Evolutionary conservation across 192 early-diverging fungal genomes (phyloP), one percentile per base, ranked within the genome.

Genomic region (Kappamyces sp.): DNA sequence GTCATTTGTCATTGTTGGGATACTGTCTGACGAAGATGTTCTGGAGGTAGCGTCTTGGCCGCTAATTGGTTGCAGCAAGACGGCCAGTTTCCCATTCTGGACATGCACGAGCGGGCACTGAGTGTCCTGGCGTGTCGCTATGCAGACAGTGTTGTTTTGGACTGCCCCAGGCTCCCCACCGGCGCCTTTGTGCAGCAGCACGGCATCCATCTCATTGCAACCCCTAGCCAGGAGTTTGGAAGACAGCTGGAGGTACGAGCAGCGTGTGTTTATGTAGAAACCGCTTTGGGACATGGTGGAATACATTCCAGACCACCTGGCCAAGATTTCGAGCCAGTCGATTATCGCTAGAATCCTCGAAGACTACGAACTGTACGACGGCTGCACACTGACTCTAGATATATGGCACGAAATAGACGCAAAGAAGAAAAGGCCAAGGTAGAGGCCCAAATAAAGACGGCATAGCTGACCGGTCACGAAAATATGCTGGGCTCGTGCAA

Each of bases 131-230:
- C 88, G 57, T 97, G 94, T 64, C 74, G 88, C 75, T 93, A 91
- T 57, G 91, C 92, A 4, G 91, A 97, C 67, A 92, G 94, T 61
- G 91, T 97, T 29, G 86, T 97, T 50, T 89, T 94, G 41, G 90
- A 91, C 29, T 90, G 91, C 29, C 94, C 94, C 12, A 89, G 84
- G 66, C 89, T 86, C 67, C 85, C 94, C 1, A 87, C 85, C 33
- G 80, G 91, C 61, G 86, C 91, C 46, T 87, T 97, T 15, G 71
- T 95, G 47, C 79, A 79, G 46, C 86, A 90, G 35, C 91, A 88
- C 76, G 86, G 87, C 22, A 90, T 97, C 32, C 71, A 85, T 41
- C 62, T 89, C 1, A 92, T 97, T 11, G 85, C 79, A 29, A 86
- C 91, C 51, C 86, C 86, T 49, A 84, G 87, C 77, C 46, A 72